Base-by-base conservation (phyloP, 2,329 filamentous ascomycete genomes). In the Venturia effusa region DNA sequence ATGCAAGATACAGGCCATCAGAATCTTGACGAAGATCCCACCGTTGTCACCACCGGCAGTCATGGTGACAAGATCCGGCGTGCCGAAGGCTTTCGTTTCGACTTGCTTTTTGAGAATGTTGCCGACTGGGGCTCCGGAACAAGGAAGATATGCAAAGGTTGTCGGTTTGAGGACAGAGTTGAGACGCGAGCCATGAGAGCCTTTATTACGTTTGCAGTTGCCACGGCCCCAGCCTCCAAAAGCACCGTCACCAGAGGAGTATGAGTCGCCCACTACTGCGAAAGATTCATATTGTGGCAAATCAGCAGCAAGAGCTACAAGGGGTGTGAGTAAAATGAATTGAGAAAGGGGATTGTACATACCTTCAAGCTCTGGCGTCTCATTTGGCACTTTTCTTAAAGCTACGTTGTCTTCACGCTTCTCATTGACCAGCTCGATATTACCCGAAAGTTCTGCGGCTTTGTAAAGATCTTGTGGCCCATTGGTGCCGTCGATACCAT, bases 201-300 rank as follows among this genome's bases (percentile, higher is more conserved):
- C 60, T 48, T 27, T 27, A 32, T 61, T 61, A 19, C 60, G 37
- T 48, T 41, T 61, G n/a, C 60, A 61, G 11, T 22, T 48, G 13
- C 40, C 60, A 19, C 24, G 4, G 13, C 39, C 40, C 22, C 22
- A 43, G 13, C 24, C 15, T 5, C 40, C 40, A 22, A 41, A 34
- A 13, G 60, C 60, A 22, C 60, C 60, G 40, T 61, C 60, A 19
- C 60, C 60, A 11, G 60, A 61, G 6, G 60, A 43, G 11, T 61
- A 61, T 43, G 60, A 61, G 39, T 61, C 60, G 27, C 60, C 60
- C 11, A 61, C 24, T 3, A 61, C 60, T 13, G 60, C 32, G 7
- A 43, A 19, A 24, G n/a, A 17, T 2, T 27, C 24, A 24, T 22
- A 61, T 11, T 48, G 22, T 6, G 27, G 34, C 17, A 61, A 17